Base-by-base conservation (phyloP, 305 asterid species). In the Striga hermonthica region DNA sequence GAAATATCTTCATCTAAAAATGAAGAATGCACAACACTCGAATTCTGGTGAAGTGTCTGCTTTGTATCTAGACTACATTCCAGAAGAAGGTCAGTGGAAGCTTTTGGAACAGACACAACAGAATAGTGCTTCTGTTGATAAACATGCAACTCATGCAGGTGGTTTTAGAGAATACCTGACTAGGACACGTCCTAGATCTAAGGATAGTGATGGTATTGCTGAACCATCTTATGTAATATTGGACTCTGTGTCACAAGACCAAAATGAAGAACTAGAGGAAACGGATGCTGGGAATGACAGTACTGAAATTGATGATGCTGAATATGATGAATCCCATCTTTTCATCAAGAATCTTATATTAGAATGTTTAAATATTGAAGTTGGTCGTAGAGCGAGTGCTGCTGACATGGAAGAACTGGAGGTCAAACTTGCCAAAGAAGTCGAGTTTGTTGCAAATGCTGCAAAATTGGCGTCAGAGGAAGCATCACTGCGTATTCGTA, bases 51-150 rank as follows among this genome's bases (percentile, higher is more conserved):
- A 81, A 72, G 66, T 77, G 38, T 38, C 86, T 52, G 74, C 86
- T 64, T 72, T 86, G 52, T 70, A 82, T 80, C 81, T 90, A 13
- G 84, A 84, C 63, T 86, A 83, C 80, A 68, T 78, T 61, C 92
- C 95, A 59, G 91, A 90, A 74, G 96, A 83, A 83, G 91, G 86
- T 39, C 82, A 74, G 75, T 84, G 89, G 95, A 88, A 85, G 80
- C 83, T 86, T 65, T 76, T 81, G 78, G 89, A 83, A 64, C 74
- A 72, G 69, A 68, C 76, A 63, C 80, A 81, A 67, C 74, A 75
- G 36, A 60, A 64, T 64, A 77, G 28, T 78, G 79, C 67, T 56
- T 69, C 43, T 28, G 52, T 48, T 68, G 74, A 79, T 62, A 69
- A 72, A 54, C 48, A 59, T 70, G 67, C 64, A 49, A 57, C 64